Percentiles rank a stretch among this genome's conserved stretches.
These are phyloP conservation scores for Byssoonygena ceratinophila DNA, from an alignment of 2,329 filamentous ascomycete genomes.

Conservation along the genomic window DNA sequence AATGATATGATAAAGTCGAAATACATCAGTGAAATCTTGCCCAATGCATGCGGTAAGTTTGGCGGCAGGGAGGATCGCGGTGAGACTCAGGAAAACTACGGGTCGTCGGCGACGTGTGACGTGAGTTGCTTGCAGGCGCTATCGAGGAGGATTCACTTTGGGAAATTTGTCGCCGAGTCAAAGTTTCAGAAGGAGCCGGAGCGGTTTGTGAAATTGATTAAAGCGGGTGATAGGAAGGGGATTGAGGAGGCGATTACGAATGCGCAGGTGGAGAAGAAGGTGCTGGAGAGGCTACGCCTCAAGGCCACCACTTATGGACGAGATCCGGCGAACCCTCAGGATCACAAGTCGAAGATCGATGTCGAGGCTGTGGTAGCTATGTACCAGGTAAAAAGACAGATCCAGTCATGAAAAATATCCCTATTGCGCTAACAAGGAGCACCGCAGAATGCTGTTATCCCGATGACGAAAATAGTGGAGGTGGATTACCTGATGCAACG, in stretches of 20 bases:
- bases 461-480: conserved; percentile 94
- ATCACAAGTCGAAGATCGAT: conserved; percentile 61
- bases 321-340: conserved; percentile 57
- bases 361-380: conserved; percentile 81
- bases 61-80: conserved; percentile 63
- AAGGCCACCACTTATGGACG: conserved; percentile 92
- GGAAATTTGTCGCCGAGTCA: conserved; percentile 93
- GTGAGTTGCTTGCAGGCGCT: conserved; percentile 82
- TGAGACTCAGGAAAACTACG: conserved; percentile 88
- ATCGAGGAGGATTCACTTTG: conserved; percentile 86
- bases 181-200: conserved; percentile 82
- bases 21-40: conserved; percentile 75
- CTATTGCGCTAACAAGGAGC: not conserved
- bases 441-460: conserved; percentile 65
- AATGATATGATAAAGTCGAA: conserved; percentile 77
- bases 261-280: conserved; percentile 75
- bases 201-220: conserved; percentile 71
- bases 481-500: conserved; percentile 97
- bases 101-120: conserved; percentile 80
- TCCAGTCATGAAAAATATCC: not conserved
- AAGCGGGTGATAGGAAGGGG: conserved; percentile 63
- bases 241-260: conserved; percentile 90
- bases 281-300: conserved; percentile 70
- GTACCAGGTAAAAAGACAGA: conserved; percentile 50
- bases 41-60: conserved; percentile 67